Evolutionary conservation across 371 early-diverging fungal genomes (phyloP).

Genomic region (Mortierella sp.): DNA sequence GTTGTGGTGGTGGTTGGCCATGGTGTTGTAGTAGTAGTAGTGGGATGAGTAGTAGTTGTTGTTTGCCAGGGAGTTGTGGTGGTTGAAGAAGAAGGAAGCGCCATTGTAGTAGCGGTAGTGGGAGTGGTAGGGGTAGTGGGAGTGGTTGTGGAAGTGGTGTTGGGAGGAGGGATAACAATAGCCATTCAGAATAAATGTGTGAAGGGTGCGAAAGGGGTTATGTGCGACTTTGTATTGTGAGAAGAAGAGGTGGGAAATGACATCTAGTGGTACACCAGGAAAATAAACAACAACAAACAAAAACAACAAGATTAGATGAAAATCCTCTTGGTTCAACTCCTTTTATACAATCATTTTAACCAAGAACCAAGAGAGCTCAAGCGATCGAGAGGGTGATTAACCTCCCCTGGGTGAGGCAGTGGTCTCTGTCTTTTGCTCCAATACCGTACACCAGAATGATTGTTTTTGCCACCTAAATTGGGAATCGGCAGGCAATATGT

Average conservation of each 20-base stretch:
- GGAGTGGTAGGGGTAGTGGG: not conserved
- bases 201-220: not conserved
- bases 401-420: not conserved
- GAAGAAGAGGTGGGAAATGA: not conserved
- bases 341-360: no score
- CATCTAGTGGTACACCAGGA: not conserved
- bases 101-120: not conserved
- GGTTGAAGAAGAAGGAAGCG: not conserved
- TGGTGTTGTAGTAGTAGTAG: slow-evolving; percentile 29
- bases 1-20: not conserved
- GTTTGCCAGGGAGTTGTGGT: not conserved
- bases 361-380: no score
- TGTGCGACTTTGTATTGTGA: not conserved
- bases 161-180: not conserved
- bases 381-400: no score
- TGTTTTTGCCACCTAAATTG: no score
- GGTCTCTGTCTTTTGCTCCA: no score
- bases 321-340: no score
- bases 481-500: no score
- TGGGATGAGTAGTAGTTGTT: not conserved
- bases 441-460: no score
- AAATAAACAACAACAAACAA: not conserved
- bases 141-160: not conserved
- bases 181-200: not conserved
- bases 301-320: not conserved